Evolutionary conservation across 768 basidiomycete species (phyloP).

Genomic region (Kwoniella europaea): DNA sequence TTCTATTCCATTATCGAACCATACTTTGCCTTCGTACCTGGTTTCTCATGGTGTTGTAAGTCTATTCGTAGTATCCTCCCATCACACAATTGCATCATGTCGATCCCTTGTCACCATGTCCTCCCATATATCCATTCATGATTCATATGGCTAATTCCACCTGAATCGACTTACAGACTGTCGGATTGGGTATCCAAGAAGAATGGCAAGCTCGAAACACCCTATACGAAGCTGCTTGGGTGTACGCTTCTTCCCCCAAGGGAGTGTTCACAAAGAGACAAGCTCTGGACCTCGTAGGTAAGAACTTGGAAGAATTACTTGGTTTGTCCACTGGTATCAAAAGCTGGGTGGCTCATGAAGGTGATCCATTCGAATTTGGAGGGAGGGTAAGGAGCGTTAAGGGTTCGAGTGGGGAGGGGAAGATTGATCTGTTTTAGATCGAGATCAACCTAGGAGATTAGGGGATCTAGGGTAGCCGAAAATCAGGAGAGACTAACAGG

Average conservation of each 20-base stretch:
- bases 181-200: slow-evolving; percentile 64
- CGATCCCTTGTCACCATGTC: not conserved
- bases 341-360: slow-evolving; percentile 56
- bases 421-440: slow-evolving; percentile 64
- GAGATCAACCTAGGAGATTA: too few relatives aligned
- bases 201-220: slow-evolving; percentile 76
- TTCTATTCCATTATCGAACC: slow-evolving; percentile 73
- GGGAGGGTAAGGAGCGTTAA: slow-evolving; percentile 65
- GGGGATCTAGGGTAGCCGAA: too few relatives aligned
- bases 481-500: too few relatives aligned
- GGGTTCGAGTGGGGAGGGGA: slow-evolving; percentile 58
- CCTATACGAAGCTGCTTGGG: slow-evolving; percentile 83
- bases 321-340: slow-evolving; percentile 51
- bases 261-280: slow-evolving; percentile 60
- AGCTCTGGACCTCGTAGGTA: slow-evolving; percentile 65
- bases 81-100: slow-evolving; percentile 65
- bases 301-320: slow-evolving; percentile 66
- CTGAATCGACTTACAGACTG: slow-evolving; percentile 29
- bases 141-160: not conserved
- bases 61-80: slow-evolving; percentile 54
- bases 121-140: not conserved
- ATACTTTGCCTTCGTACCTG: slow-evolving; percentile 68
- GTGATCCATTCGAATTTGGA: slow-evolving; percentile 67
- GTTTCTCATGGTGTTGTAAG: slow-evolving; percentile 69
- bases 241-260: slow-evolving; percentile 60